Conservation (phyloP, 176 grass and related monocot species). For the Oryza australiensis region DNA sequence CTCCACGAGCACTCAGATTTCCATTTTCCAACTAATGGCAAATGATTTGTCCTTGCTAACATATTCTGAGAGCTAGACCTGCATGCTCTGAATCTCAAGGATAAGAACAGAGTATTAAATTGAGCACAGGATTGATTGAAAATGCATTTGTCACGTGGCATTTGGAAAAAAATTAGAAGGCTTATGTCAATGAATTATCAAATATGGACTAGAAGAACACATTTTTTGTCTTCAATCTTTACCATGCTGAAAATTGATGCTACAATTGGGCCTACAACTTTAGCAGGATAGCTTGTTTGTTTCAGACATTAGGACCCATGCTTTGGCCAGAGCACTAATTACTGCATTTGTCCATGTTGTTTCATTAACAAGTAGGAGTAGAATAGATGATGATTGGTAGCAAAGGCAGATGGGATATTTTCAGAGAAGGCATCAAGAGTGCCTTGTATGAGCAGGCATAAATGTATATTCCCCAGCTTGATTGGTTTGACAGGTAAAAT, state of each 20-base stretch:
- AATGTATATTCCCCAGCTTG: neutral
- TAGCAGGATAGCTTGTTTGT: neutral
- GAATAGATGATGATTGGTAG: slow-evolving; percentile 14
- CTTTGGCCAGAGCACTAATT: neutral
- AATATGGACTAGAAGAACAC: neutral
- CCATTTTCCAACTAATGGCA: neutral
- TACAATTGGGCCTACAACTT: neutral
- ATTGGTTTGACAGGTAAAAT: slow-evolving; percentile 24
- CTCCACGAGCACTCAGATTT: neutral
- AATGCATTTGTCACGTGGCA: neutral
- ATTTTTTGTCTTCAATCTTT: slow-evolving; percentile 10
- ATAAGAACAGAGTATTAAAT: neutral
- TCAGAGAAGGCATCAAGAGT: slow-evolving; percentile 10
- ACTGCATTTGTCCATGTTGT: neutral
- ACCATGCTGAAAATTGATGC: neutral
- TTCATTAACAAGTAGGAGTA: neutral
- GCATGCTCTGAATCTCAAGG: slow-evolving; percentile 15
- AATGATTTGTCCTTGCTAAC: slow-evolving; percentile 6
- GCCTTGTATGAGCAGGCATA: neutral
- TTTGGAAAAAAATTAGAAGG: too few species aligned
- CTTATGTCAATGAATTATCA: neutral
- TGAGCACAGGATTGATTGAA: neutral
- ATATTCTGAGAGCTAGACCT: neutral
- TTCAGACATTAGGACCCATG: slow-evolving; percentile 20
- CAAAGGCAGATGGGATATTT: slow-evolving; percentile 38